Evolutionary conservation across 148 eudicot species (phyloP).

Genomic region (Camellia sinensis): DNA sequence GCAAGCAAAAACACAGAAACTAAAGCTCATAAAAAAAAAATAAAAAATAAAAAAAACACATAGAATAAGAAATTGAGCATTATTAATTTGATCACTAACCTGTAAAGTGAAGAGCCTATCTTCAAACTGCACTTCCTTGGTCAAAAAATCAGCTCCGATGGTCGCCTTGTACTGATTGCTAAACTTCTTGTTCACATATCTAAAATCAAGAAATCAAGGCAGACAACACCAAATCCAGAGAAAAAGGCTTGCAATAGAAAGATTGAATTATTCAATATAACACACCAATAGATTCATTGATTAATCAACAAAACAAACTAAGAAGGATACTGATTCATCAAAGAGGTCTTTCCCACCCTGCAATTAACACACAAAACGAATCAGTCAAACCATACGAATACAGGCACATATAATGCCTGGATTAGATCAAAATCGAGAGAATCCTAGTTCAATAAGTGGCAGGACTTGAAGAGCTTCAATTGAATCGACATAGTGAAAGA

Average conservation of each 20-base stretch:
- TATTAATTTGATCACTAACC: constrained; percentile 33
- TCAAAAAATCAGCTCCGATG: constrained; percentile 94
- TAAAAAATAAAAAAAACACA: no score
- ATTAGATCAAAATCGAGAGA: no score
- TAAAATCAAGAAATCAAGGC: constrained; percentile 41
- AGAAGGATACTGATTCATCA: constrained; percentile 96
- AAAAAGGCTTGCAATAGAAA: not conserved
- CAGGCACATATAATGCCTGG: not conserved
- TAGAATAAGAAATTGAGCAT: not conserved
- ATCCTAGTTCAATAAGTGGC: no score
- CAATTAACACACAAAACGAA: constrained; percentile 26
- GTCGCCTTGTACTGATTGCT: constrained; percentile 97
- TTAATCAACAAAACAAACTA: not conserved
- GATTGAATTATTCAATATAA: not conserved
- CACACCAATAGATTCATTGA: not conserved
- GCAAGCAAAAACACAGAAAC: not conserved
- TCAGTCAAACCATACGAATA: not conserved
- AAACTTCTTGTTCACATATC: constrained; percentile 94
- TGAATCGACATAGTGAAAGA: not conserved
- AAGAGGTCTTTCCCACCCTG: constrained; percentile 97
- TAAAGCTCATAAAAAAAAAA: no score
- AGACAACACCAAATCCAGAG: constrained; percentile 22
- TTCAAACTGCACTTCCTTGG: constrained; percentile 95
- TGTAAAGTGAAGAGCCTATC: constrained; percentile 94
- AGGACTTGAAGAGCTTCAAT: not conserved